Base-by-base conservation (phyloP, 352 stramenopile species). In the Pythium grandisporangium region DNA sequence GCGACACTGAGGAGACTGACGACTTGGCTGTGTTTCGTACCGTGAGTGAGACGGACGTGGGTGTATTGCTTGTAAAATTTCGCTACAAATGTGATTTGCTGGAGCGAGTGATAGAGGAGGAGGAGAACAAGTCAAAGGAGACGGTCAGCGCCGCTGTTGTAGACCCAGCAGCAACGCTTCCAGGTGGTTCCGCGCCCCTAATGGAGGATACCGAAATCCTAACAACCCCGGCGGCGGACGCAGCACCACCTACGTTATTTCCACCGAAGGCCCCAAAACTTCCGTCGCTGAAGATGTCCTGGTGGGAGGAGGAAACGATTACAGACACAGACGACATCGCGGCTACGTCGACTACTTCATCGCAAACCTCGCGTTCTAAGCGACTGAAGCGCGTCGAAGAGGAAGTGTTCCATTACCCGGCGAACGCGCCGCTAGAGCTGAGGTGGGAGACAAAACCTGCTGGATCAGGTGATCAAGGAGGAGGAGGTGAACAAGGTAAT, bases 31-130 rank as follows among this genome's bases (percentile, higher is more conserved):
- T 59, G 6, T 63, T 81, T 11, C 49, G 42, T 6, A 76, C 62
- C 0, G 54, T 61, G 12, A 37, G 56, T 0, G 38, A 66, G 40
- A 55, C 60, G n/a, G 64, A 73, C 23, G 54, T 71, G 3, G 64
- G 64, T 2, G 52, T 68, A 5, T 17, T 77, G 12, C 26, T 69
- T 6, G 30, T 81, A 14, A 26, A 64, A 27, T 72, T 75, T 29
- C 32, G 72, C 44, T 81, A 71, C 52, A 72, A 81, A 25, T 77
- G 68, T 22, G 53, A 34, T 4, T 53, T 57, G 0, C 23, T 74
- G 22, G 57, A 71, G 30, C n/a, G n/a, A n/a, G n/a, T n/a, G n/a
- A n/a, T n/a, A n/a, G 33, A 38, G 19, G 11, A 38, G 33, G 33
- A 38, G 33, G n/a, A n/a, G n/a, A n/a, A n/a, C n/a, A n/a, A n/a